Evolutionary conservation across 2,329 filamentous ascomycete genomes (phyloP), one percentile per base, ranked within the genome.

Genomic region (Talaromyces islandicus): DNA sequence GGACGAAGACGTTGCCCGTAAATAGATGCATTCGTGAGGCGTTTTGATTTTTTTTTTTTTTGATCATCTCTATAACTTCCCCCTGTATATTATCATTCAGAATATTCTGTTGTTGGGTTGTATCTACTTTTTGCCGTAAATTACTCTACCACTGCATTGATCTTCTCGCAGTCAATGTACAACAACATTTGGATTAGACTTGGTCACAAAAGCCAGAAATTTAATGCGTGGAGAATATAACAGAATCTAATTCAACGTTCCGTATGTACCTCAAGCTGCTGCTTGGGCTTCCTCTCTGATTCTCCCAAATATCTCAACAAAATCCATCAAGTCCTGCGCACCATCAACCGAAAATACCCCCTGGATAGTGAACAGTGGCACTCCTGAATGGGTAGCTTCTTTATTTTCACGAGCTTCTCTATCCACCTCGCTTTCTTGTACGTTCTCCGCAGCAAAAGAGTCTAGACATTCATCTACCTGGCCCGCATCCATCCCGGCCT

Each of bases 321-420:
- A 60, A 7, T 60, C 54, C 58, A 57, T 53, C 54, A 60, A 30
- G 46, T 60, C 58, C 38, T 57, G 53, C 7, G 58, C 58, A 1
- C 58, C 30, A 21, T 60, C 54, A 52, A 60, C 25, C 7, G n/a
- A 14, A 53, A 56, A 29, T 29, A 51, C 32, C 4, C 24, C 58
- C 32, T 51, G 53, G 11, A 56, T 43, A 14, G 58, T 65, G 66
- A 60, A 61, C 64, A 60, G 63, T 59, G 63, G 68, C 57, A 66
- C 61, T 30, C 63, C 52, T 1, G 52, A 60, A 60, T 46, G 56
- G 5, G 52, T 53, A 25, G 35, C n/a, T 41, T 59, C 51, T 41
- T 32, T 27, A 48, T 54, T 59, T 17, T 54, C 27, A 7, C 38
- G 38, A 17, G 77, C 58, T 78, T 78, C 71, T 68, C 66, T 65